Evolutionary conservation across 768 basidiomycete genomes (phyloP), one percentile per base, ranked within the genome.

Genomic region (Naganishia kalamii): DNA sequence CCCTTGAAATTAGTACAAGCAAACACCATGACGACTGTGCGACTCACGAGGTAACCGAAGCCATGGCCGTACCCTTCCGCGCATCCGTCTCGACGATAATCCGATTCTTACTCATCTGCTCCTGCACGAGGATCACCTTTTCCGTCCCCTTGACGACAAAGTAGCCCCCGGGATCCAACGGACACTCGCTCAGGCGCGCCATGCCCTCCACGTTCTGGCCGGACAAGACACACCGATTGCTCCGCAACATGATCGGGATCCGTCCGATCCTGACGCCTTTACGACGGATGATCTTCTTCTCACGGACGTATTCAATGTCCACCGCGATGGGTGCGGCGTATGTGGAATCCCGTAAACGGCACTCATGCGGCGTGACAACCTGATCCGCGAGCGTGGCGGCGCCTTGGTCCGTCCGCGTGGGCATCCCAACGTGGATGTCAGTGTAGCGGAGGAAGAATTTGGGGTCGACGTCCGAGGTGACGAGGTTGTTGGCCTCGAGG

Each of bases 151-250:
- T 46, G 59, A 99, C 96, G 65, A 99, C 88, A 78, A 99, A 99
- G 77, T 98, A 98, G 3, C 96, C 96, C n/a, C 96, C 96, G 12
- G 96, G 94, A 80, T 99, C 96, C 65, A 98, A 82, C 3, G 96
- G 96, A 77, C 96, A 99, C 79, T 99, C 96, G 12, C 84, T 86
- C 91, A 97, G 93, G 41, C 85, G 82, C n/a, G 96, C 96, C 25
- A 98, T 82, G 70, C 93, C 86, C 15, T 84, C 83, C 61, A 90
- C 88, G 27, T 80, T 85, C 70, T 85, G 84, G 3, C 86, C 87
- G 19, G 87, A 87, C 70, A 99, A 80, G 44, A 91, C 87, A 78
- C 96, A 99, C 78, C 96, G 91, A 82, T 87, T 93, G 76, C 90
- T 92, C 68, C 94, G 82, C 65, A 98, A 81, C 96, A 98, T 98